Evolutionary conservation across 305 asterid genomes (phyloP), one percentile per base, ranked within the genome.

Genomic region (Salvia sclarea): DNA sequence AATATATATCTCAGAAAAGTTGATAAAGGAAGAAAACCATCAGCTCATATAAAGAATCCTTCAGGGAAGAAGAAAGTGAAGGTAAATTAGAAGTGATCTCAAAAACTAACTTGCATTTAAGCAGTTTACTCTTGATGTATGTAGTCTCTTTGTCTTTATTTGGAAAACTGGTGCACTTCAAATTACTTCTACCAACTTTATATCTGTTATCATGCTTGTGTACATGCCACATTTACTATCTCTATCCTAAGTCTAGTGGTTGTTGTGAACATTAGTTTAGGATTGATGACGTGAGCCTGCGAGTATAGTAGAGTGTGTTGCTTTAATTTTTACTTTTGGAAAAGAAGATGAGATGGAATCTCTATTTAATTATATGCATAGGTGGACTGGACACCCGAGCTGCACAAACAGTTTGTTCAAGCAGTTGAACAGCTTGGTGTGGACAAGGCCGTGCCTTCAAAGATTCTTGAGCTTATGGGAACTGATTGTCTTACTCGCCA

Each of bases 331-430:
- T 16, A 55, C 50, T 48, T 67, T 68, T 68, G 47, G 45, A 74
- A 44, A 44, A 61, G 57, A 71, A 75, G 67, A 75, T 68, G 43
- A 61, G 66, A 61, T 13, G 28, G 10, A 35, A 54, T 79, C 21
- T 80, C 71, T 73, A 70, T 62, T 10, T 25, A 1, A 25, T 25
- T 67, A 54, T 68, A 72, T 80, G 73, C 43, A 3, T 60, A 91
- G 97, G 96, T 91, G 79, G 97, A 91, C 64, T 91, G 98, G 98
- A 89, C 96, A 50, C 94, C 98, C 33, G 98, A 89, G 76, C 84
- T 91, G 70, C 98, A 91, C 85, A 83, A 80, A 70, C 61, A 88
- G 52, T 91, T 91, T 78, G 98, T 91, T 41, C 88, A 89, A 70
- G 96, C 98, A 75, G 98, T 91, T 76, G 96, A 91, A 76, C 94